A percentile compares a stretch with the other conserved stretches of the same genome.
Conservation (phyloP, 1,284 basidiomycete species). For the Tilletia indica region DNA sequence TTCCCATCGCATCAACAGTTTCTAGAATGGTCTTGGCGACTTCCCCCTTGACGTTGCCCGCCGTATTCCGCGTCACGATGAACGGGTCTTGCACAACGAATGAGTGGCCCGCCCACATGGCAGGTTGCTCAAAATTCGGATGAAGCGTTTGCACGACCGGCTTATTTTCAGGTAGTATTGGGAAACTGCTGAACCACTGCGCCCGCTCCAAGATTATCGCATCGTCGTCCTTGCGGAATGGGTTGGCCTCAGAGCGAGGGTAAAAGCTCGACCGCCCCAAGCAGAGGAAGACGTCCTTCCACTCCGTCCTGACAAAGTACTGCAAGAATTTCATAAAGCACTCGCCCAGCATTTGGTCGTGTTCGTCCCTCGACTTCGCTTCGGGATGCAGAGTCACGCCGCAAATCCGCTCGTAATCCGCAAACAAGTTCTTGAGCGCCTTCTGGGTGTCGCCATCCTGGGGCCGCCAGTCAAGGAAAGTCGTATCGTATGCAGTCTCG, state of each 20-base stretch:
- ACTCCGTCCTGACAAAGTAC: not conserved
- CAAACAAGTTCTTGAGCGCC: not conserved
- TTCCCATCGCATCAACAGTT: not conserved
- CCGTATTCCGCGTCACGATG: constrained; percentile 54
- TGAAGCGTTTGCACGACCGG: not conserved
- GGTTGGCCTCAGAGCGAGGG: not conserved
- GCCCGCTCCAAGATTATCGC: too few species aligned
- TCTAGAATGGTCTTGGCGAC: not conserved
- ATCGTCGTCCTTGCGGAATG: not conserved
- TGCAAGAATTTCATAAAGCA: not conserved
- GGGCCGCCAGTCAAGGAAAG: constrained; percentile 6
- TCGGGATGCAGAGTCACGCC: not conserved
- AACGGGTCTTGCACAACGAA: constrained; percentile 57
- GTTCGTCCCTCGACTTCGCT: not conserved
- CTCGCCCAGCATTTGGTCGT: not conserved
- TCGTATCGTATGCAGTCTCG: constrained; percentile 8
- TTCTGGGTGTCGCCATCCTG: not conserved
- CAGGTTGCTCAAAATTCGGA: constrained; percentile 34
- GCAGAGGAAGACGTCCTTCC: not conserved
- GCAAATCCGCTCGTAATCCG: not conserved
- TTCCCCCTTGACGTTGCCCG: constrained; percentile 40
- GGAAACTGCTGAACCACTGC: not conserved
- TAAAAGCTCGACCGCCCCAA: not conserved
- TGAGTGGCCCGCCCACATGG: constrained; percentile 42
- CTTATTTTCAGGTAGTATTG: not conserved